A percentile compares a stretch with the other conserved stretches of the same genome.
phyloP scores from a whole-genome alignment of 768 basidiomycete genomes.

The Chiua virens region DNA sequence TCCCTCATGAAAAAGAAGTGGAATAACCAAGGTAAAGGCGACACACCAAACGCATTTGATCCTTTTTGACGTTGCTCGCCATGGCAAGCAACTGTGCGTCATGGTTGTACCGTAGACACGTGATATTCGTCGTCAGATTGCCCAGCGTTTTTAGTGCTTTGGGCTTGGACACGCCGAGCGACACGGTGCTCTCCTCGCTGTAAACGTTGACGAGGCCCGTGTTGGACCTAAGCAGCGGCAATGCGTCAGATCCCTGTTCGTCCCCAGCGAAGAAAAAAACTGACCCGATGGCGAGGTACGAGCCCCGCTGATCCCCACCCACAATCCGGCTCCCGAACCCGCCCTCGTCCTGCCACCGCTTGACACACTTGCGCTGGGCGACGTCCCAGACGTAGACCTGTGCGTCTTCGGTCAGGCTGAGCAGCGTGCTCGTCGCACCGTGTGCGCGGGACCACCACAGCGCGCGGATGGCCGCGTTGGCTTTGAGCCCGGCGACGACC shows the following conservation, averaged over 20 bases:
- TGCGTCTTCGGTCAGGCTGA: slow-evolving; percentile 69
- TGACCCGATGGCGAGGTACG: slow-evolving; percentile 71
- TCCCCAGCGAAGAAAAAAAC: slow-evolving; percentile 24
- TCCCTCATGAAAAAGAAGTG: neutral
- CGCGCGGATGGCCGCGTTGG: slow-evolving; percentile 65
- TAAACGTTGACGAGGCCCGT: slow-evolving; percentile 95
- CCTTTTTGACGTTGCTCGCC: slow-evolving; percentile 87
- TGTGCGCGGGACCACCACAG: slow-evolving; percentile 68
- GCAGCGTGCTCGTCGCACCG: slow-evolving; percentile 43
- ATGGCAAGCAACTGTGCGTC: slow-evolving; percentile 87
- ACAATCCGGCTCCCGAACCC: slow-evolving; percentile 66
- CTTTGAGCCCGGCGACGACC: slow-evolving; percentile 80
- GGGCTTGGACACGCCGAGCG: slow-evolving; percentile 43
- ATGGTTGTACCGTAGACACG: slow-evolving; percentile 81
- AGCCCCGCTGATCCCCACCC: slow-evolving; percentile 46
- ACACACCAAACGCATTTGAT: slow-evolving; percentile 80
- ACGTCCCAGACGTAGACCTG: slow-evolving; percentile 96
- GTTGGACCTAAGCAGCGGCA: slow-evolving; percentile 58
- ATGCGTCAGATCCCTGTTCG: no score
- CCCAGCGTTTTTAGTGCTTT: slow-evolving; percentile 81
- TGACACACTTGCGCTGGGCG: slow-evolving; percentile 69
- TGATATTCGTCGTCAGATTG: slow-evolving; percentile 86
- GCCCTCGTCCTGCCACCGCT: slow-evolving; percentile 87
- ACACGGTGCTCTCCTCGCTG: slow-evolving; percentile 41
- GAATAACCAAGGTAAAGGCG: slow-evolving; percentile 22